These are phyloP conservation scores for Diaporthe ampelina DNA, from an alignment of 2,329 filamentous ascomycete species.

Conservation along the genomic window DNA sequence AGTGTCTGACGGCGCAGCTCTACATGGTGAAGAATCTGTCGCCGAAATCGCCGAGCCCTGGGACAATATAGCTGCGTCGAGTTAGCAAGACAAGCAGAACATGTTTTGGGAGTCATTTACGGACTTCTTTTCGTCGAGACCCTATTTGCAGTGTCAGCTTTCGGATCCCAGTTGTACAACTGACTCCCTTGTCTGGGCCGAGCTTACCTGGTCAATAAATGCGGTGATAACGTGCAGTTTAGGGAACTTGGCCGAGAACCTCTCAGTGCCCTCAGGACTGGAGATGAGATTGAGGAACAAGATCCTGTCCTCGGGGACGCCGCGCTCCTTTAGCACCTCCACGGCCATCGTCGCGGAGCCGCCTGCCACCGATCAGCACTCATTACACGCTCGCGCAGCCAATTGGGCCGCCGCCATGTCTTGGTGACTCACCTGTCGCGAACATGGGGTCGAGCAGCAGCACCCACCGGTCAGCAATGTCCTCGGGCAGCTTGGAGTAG, in stretches of 20 bases:
- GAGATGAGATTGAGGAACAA: slow-evolving; percentile 97
- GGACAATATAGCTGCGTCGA: slow-evolving; percentile 85
- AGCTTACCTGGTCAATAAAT: slow-evolving; percentile 84
- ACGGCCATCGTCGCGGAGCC: slow-evolving; percentile 98
- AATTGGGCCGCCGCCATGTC: not conserved
- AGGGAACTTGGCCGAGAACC: slow-evolving; percentile 91
- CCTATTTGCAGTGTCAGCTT: slow-evolving; percentile 59
- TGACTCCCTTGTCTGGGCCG: slow-evolving; percentile 3
- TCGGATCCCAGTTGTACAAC: slow-evolving; percentile 1
- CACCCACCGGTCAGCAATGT: slow-evolving; percentile 94
- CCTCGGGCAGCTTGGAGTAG: slow-evolving; percentile 96
- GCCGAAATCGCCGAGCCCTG: slow-evolving; percentile 94
- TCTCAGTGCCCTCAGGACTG: slow-evolving; percentile 92
- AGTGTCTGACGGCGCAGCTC: slow-evolving; percentile 41
- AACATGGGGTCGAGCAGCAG: slow-evolving; percentile 98
- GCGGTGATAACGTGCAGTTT: slow-evolving; percentile 93
- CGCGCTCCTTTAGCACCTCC: slow-evolving; percentile 88
- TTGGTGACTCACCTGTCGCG: slow-evolving; percentile 79
- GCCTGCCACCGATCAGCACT: slow-evolving; percentile 63
- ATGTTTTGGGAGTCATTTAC: slow-evolving; percentile 49
- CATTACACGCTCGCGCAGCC: not conserved
- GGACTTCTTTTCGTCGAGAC: slow-evolving; percentile 98
- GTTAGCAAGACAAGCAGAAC: slow-evolving; percentile 52
- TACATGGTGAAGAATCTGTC: slow-evolving; percentile 95
- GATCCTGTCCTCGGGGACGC: slow-evolving; percentile 95